Conservation (phyloP, 108 stramenopile species). For the Stephanodiscus triporus region DNA sequence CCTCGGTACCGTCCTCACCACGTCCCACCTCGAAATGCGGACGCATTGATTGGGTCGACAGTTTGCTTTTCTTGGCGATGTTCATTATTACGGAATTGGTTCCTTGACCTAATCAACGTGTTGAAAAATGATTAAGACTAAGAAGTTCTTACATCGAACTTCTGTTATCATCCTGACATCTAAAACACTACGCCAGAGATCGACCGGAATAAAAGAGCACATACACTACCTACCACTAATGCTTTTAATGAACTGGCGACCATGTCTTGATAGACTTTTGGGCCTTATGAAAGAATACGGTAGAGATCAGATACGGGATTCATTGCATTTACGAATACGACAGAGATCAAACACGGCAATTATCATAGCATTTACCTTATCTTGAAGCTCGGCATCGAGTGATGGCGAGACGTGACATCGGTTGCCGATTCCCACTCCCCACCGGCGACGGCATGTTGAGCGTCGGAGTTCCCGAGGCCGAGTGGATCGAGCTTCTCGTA, state of each 20-base stretch:
- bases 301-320: no score
- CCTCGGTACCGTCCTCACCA: slow-evolving; percentile 22
- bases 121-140: no score
- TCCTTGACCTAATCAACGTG: slow-evolving; percentile 6
- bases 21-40: slow-evolving; percentile 49
- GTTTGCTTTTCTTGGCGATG: slow-evolving; percentile 47
- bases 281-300: no score
- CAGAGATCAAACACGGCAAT: no score
- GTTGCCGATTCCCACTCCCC: slow-evolving; percentile 52
- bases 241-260: slow-evolving; percentile 51
- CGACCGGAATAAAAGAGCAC: background rate
- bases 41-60: slow-evolving; percentile 39
- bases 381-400: slow-evolving; percentile 37
- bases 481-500: slow-evolving; percentile 54
- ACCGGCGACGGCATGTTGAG: slow-evolving; percentile 33
- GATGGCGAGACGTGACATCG: slow-evolving; percentile 40
- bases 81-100: slow-evolving; percentile 36
- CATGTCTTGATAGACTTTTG: slow-evolving; percentile 39
- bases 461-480: slow-evolving; percentile 33
- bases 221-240: slow-evolving; percentile 22
- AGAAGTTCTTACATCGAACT: no score
- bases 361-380: no score
- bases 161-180: background rate
- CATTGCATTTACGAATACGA: no score
- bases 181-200: background rate